These are phyloP conservation scores for Biancaea sappan DNA, from an alignment of 306 rosid species.

Conservation along the genomic window DNA sequence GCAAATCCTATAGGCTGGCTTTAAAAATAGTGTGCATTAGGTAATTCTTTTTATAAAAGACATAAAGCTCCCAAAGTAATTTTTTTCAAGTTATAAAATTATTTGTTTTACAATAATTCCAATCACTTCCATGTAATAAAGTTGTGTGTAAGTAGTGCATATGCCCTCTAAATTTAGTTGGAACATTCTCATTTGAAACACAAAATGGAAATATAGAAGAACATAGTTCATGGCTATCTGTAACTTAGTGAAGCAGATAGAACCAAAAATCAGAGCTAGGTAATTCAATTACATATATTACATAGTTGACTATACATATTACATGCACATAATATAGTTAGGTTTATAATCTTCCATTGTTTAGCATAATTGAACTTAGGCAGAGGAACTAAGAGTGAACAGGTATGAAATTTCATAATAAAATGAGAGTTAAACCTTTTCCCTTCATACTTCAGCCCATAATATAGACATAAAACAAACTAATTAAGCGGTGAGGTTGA, in stretches of 20 bases:
- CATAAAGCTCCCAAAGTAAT: constrained; percentile 31
- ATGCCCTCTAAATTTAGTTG: constrained; percentile 65
- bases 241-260: neutral
- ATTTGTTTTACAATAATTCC: constrained; percentile 51
- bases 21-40: constrained; percentile 33
- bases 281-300: no score
- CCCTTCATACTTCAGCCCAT: no score
- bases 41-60: constrained; percentile 26
- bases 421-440: no score
- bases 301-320: no score
- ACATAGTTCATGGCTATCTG: neutral
- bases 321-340: no score
- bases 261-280: no score
- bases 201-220: neutral
- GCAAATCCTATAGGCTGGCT: constrained; percentile 30
- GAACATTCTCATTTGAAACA: constrained; percentile 18
- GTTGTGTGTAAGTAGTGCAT: constrained; percentile 97
- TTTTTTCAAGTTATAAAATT: constrained; percentile 17
- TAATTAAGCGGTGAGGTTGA: no score
- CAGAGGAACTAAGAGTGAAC: no score
- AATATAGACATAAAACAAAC: no score
- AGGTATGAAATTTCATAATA: no score
- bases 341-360: no score
- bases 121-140: constrained; percentile 61
- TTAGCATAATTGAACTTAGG: no score